Percentiles rank a stretch among this genome's conserved stretches.
These are phyloP conservation scores for Cyclostephanos invisitatus DNA, from an alignment of 108 stramenopile genomes.

Conservation along the genomic window DNA sequence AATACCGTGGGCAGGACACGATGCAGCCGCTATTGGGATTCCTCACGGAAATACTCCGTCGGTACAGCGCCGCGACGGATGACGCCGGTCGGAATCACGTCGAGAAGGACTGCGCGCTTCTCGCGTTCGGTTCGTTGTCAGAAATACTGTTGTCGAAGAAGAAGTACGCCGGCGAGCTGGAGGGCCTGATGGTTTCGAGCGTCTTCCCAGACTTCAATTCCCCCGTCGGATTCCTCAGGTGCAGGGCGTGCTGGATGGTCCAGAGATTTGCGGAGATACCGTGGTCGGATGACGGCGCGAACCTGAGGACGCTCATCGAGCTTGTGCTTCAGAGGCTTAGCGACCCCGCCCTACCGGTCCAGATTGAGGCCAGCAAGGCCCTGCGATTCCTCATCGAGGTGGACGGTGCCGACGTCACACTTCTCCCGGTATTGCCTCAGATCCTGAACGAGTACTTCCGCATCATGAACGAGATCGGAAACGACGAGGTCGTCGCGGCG, in stretches of 20 bases:
- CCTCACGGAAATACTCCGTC: constrained; percentile 80
- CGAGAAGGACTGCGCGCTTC: constrained; percentile 91
- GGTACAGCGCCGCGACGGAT: constrained; percentile 70
- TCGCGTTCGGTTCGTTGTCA: constrained; percentile 85
- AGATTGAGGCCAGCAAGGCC: constrained; percentile 93
- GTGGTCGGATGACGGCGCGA: constrained; percentile 81
- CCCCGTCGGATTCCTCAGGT: constrained; percentile 89
- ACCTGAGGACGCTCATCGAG: constrained; percentile 66
- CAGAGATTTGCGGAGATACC: constrained; percentile 81
- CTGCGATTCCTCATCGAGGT: constrained; percentile 91
- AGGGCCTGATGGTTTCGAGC: constrained; percentile 85
- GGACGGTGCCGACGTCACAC: constrained; percentile 85
- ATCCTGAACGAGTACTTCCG: constrained; percentile 96
- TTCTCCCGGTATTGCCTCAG: constrained; percentile 90
- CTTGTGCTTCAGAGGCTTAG: constrained; percentile 80
- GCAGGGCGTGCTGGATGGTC: constrained; percentile 95
- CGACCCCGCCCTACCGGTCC: constrained; percentile 96
- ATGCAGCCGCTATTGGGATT: constrained; percentile 82
- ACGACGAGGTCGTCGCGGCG: constrained; percentile 93
- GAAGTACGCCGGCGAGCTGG: constrained; percentile 80
- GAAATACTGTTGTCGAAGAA: constrained; percentile 80
- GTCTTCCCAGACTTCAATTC: constrained; percentile 94
- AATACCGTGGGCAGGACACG: constrained; percentile 90
- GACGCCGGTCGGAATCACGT: constrained; percentile 79
- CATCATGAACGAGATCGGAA: constrained; percentile 97